Evolutionary conservation across 306 rosid species (phyloP).

Genomic region (Citrullus amarus): DNA sequence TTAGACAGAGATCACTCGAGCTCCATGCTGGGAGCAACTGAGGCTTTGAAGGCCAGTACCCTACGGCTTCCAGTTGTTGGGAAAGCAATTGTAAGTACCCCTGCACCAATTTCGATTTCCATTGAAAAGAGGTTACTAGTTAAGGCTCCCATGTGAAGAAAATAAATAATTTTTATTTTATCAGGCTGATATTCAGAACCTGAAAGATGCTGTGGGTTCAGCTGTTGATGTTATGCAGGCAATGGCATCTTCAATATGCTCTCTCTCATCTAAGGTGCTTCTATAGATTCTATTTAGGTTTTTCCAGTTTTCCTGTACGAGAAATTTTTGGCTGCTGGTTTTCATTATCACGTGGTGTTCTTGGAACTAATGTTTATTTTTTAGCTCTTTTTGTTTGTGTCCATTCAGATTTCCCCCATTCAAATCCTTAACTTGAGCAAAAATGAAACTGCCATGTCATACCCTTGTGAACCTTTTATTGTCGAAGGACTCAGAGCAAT

Average conservation of each 20-base stretch:
- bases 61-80: conserved; percentile 95
- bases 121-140: neutral
- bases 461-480: neutral
- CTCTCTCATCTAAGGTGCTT: conserved; percentile 72
- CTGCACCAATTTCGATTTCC: conserved; percentile 3
- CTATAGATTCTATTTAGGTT: neutral
- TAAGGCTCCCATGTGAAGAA: neutral
- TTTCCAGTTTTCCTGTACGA: neutral
- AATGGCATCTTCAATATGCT: conserved; percentile 82
- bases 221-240: conserved; percentile 95
- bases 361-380: neutral
- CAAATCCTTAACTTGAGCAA: neutral
- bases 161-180: neutral
- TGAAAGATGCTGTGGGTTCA: conserved; percentile 88
- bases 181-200: conserved; percentile 84
- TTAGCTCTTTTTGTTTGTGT: neutral
- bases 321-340: neutral
- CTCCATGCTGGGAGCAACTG: conserved; percentile 94
- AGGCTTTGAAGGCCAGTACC: conserved; percentile 95
- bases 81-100: conserved; percentile 61
- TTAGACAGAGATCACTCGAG: conserved; percentile 79
- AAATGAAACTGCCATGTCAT: neutral
- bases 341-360: neutral
- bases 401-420: neutral
- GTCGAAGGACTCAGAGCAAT: neutral